Evolutionary conservation across 2,329 filamentous ascomycete genomes (phyloP).

Genomic region (Diaporthe ilicicola): DNA sequence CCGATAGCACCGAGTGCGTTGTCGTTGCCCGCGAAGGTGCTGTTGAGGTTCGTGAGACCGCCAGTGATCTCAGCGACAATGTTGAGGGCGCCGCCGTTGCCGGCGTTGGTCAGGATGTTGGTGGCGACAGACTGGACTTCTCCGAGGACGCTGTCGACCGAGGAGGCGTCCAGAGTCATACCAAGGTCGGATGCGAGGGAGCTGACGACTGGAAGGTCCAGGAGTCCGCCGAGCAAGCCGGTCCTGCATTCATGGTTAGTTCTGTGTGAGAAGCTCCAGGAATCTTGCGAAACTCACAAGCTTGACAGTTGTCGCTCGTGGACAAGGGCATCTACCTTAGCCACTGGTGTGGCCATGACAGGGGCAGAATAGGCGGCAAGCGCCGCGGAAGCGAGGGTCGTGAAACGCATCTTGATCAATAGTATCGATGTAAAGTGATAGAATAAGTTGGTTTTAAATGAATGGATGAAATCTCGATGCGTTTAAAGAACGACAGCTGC

Average conservation of each 20-base stretch:
- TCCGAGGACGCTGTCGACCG: conserved; percentile 7
- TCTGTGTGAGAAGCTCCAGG: background rate
- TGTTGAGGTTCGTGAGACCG: conserved; percentile 11
- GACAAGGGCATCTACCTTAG: conserved; percentile 6
- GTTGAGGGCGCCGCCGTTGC: conserved; percentile 5
- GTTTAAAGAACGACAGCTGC: conserved; percentile 5
- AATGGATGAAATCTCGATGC: background rate
- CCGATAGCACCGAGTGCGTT: background rate
- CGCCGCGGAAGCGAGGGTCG: conserved; percentile 1
- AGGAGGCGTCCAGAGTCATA: background rate
- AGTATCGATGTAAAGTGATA: background rate
- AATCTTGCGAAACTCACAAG: background rate
- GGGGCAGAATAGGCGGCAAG: conserved; percentile 8
- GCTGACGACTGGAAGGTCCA: conserved; percentile 9
- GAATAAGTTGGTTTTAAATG: conserved; percentile 1
- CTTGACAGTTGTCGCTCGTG: background rate
- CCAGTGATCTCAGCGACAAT: background rate
- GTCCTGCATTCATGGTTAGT: conserved; percentile 2
- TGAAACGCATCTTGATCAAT: conserved; percentile 10
- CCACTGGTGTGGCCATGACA: conserved; percentile 12
- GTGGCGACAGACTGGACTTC: conserved; percentile 6
- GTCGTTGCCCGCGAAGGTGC: conserved; percentile 12
- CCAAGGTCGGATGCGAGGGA: conserved; percentile 8
- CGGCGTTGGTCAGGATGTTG: conserved; percentile 15
- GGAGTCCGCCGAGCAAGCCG: conserved; percentile 10